Evolutionary conservation across 129 eudicot genomes (phyloP).

Genomic region (Cynara cardunculus): DNA sequence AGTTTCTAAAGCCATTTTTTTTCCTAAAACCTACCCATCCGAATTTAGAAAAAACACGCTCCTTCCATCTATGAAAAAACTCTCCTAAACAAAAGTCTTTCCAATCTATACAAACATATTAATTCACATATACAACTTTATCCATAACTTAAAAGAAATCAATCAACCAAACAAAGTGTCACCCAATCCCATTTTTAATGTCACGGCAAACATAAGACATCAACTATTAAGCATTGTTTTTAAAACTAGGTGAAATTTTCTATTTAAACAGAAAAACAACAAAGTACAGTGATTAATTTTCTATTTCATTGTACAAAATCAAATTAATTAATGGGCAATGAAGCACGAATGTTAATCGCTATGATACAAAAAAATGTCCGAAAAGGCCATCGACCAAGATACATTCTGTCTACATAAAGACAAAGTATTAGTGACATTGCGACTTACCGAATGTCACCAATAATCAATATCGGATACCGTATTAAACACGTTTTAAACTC

Average conservation of each 20-base stretch:
- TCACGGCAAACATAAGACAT: neutral
- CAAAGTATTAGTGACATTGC: neutral
- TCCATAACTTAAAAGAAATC: too few relatives aligned
- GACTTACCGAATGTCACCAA: neutral
- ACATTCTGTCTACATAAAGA: neutral
- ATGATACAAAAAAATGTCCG: neutral
- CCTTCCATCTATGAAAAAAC: too few relatives aligned
- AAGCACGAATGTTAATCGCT: neutral
- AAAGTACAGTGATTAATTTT: neutral
- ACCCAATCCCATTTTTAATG: neutral
- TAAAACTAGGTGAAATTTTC: neutral
- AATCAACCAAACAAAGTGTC: too few relatives aligned
- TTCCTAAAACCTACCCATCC: neutral
- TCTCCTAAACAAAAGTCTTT: too few relatives aligned
- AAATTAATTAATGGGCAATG: neutral
- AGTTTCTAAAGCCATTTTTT: too few relatives aligned
- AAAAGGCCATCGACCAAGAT: neutral
- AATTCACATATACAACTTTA: too few relatives aligned
- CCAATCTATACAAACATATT: too few relatives aligned
- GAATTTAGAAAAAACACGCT: too few relatives aligned
- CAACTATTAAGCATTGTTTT: neutral
- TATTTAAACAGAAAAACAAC: neutral
- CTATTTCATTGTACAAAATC: neutral
- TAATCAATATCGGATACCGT: neutral
- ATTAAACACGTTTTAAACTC: slow-evolving; percentile 29